phyloP scores from a whole-genome alignment of 305 asterid genomes.

The Coffea humblotiana region DNA sequence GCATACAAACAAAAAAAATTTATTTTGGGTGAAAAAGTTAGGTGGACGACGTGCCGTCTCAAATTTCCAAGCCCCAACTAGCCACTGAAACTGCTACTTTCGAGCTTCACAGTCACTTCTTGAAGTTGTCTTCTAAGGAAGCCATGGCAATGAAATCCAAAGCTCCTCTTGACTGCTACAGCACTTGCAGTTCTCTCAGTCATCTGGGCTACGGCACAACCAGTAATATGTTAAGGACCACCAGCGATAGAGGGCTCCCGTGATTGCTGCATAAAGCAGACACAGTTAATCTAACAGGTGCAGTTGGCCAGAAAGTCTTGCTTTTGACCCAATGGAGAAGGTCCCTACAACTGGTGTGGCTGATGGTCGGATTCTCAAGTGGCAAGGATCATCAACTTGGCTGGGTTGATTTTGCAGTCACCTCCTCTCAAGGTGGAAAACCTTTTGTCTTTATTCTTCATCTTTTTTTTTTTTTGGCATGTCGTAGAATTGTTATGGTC shows the following conservation, averaged over 20 bases:
- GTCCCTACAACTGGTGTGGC: slow-evolving; percentile 84
- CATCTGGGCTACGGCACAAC: slow-evolving; percentile 36
- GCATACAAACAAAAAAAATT: too few relatives aligned
- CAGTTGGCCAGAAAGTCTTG: slow-evolving; percentile 74
- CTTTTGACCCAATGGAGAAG: slow-evolving; percentile 63
- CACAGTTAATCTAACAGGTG: slow-evolving; percentile 42
- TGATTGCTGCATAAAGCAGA: slow-evolving; percentile 39
- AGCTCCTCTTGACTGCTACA: slow-evolving; percentile 33
- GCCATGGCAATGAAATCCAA: slow-evolving; percentile 32
- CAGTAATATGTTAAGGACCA: slow-evolving; percentile 40
- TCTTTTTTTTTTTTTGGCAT: not conserved
- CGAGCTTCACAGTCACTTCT: too few relatives aligned
- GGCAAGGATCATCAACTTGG: slow-evolving; percentile 33
- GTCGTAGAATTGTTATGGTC: too few relatives aligned
- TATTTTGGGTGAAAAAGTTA: too few relatives aligned
- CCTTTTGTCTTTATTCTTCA: too few relatives aligned
- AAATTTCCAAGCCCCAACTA: not conserved
- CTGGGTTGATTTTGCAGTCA: slow-evolving; percentile 67
- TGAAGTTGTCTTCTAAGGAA: not conserved
- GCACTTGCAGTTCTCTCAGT: slow-evolving; percentile 46
- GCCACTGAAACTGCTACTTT: not conserved
- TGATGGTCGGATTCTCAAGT: slow-evolving; percentile 65
- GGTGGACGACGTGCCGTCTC: too few relatives aligned
- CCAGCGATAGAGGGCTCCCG: slow-evolving; percentile 44
- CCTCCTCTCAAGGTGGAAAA: slow-evolving; percentile 57